Percentiles rank a stretch among this genome's conserved stretches.
Evolutionary conservation across 768 basidiomycete species (phyloP).

Genomic region (Russula foetens): DNA sequence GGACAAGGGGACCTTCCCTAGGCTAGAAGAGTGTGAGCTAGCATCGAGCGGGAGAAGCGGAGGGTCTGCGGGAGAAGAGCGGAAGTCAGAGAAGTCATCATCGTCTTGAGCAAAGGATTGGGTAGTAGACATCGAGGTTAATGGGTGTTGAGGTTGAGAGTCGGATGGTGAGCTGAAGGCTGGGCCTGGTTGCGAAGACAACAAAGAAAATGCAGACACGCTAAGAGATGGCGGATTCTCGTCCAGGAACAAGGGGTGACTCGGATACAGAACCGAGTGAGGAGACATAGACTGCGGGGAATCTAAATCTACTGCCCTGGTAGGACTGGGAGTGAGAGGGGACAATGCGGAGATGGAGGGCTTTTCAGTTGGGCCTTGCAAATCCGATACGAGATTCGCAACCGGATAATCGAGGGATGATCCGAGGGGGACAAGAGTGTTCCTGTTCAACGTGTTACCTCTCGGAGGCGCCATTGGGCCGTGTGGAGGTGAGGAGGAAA

Average conservation of each 20-base stretch:
- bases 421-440: neutral
- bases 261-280: neutral
- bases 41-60: neutral
- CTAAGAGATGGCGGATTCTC: slow-evolving; percentile 2
- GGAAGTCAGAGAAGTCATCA: slow-evolving; percentile 48
- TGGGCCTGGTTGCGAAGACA: neutral
- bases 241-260: neutral
- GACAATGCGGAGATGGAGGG: neutral
- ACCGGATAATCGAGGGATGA: neutral
- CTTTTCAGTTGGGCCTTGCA: neutral
- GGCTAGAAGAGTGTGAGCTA: neutral
- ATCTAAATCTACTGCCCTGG: neutral
- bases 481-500: neutral
- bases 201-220: slow-evolving; percentile 18
- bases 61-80: slow-evolving; percentile 26
- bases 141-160: neutral
- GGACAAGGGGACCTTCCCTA: neutral
- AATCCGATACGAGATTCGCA: neutral
- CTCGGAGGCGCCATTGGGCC: neutral
- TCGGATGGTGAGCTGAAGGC: neutral
- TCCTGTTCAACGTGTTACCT: neutral
- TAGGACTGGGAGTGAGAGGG: neutral
- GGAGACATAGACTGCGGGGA: neutral
- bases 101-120: slow-evolving; percentile 17
- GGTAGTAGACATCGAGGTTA: neutral